These are phyloP conservation scores for Leishmania mexicana DNA, from an alignment of 208 protist species.

Conservation along the genomic window DNA sequence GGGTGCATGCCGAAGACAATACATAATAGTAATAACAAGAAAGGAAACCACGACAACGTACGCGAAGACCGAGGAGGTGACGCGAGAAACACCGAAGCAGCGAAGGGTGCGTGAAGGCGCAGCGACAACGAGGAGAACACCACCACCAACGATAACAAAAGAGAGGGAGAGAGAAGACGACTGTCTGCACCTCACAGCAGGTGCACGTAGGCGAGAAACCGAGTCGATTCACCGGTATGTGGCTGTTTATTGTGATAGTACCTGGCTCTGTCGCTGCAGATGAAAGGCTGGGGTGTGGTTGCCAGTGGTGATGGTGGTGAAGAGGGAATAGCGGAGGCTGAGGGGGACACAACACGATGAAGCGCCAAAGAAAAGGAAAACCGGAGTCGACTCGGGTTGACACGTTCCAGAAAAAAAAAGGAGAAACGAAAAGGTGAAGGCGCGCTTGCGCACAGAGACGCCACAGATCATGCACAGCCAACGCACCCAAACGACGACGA, in stretches of 20 bases:
- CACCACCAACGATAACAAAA: too few species aligned
- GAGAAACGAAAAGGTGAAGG: not conserved
- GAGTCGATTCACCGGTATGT: too few species aligned
- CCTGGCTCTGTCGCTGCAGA: not conserved
- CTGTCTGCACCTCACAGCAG: too few species aligned
- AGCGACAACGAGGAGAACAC: too few species aligned
- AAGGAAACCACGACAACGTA: not conserved
- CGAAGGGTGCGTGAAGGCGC: too few species aligned
- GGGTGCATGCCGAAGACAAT: not conserved
- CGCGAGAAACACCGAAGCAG: too few species aligned
- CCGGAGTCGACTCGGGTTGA: not conserved
- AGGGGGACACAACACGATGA: not conserved
- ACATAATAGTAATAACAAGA: not conserved
- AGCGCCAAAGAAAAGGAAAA: not conserved
- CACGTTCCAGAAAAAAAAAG: conserved; percentile 5
- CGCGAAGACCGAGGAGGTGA: too few species aligned
- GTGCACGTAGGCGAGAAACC: too few species aligned
- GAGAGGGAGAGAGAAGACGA: too few species aligned
- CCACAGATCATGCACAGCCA: not conserved
- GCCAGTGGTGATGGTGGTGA: not conserved
- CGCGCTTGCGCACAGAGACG: not conserved
- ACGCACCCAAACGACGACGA: not conserved
- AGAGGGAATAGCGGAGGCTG: not conserved
- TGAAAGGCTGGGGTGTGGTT: not conserved
- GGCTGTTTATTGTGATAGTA: not conserved